Evolutionary conservation across 805 yeast genomes (phyloP).

Genomic region (Spathaspora sp.): DNA sequence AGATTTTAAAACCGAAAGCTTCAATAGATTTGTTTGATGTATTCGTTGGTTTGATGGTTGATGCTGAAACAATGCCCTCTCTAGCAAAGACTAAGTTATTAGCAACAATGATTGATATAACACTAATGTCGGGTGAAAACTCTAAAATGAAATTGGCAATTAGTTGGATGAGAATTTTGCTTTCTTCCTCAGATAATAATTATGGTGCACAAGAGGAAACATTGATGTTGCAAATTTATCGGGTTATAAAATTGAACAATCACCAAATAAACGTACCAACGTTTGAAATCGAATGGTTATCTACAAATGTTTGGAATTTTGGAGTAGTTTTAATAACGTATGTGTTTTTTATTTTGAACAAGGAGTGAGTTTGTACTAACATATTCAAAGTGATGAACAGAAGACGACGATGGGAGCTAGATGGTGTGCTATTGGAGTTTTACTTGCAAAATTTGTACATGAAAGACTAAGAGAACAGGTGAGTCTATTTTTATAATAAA

Average conservation of each 20-base stretch:
- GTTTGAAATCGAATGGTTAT: constrained; percentile 6
- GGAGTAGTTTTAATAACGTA: constrained; percentile 2
- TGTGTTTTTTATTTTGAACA: not conserved
- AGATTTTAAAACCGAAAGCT: not conserved
- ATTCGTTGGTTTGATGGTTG: not conserved
- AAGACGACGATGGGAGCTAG: not conserved
- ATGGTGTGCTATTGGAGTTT: constrained; percentile 1
- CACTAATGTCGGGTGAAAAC: not conserved
- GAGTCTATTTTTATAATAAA: not conserved
- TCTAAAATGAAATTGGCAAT: not conserved
- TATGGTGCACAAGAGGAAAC: not conserved
- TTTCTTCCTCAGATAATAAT: not conserved
- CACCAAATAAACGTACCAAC: constrained; percentile 1
- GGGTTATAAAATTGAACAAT: not conserved
- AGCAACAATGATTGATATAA: not conserved
- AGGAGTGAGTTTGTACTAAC: not conserved
- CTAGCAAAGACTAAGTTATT: not conserved
- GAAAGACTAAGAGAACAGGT: constrained; percentile 2
- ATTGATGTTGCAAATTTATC: not conserved
- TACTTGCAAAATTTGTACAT: constrained; percentile 4
- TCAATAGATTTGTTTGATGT: not conserved
- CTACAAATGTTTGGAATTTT: constrained; percentile 3
- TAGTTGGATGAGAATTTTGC: not conserved
- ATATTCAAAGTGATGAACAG: constrained; percentile 1
- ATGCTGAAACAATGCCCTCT: not conserved